These are phyloP conservation scores for Salix viminalis DNA, from an alignment of 345 rosid genomes.

Conservation along the genomic window DNA sequence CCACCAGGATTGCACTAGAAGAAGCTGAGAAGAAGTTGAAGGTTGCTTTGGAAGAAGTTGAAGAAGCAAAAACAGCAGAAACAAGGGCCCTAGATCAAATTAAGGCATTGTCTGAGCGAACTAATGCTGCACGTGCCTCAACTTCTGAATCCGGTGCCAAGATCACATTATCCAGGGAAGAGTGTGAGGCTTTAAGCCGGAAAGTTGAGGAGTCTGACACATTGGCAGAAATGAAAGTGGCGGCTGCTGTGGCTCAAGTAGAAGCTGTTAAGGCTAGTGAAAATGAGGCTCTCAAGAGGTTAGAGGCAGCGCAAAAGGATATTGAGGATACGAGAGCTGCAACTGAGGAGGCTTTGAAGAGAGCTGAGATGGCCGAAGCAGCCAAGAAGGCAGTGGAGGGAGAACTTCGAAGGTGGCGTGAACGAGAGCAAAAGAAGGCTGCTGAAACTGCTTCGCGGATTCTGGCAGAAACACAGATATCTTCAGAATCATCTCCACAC, in stretches of 20 bases:
- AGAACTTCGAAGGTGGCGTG: slow-evolving; percentile 86
- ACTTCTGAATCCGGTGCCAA: slow-evolving; percentile 74
- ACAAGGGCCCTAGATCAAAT: slow-evolving; percentile 63
- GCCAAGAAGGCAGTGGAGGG: slow-evolving; percentile 92
- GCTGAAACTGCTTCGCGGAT: slow-evolving; percentile 73
- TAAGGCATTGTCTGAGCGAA: slow-evolving; percentile 60
- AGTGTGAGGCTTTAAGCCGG: slow-evolving; percentile 63
- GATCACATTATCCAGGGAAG: slow-evolving; percentile 76
- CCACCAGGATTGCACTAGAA: slow-evolving; percentile 48
- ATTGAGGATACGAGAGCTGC: slow-evolving; percentile 68
- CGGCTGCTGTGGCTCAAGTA: slow-evolving; percentile 91
- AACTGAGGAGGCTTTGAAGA: slow-evolving; percentile 64
- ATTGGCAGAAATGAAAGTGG: slow-evolving; percentile 88
- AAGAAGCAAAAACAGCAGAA: slow-evolving; percentile 80
- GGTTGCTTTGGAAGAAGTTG: slow-evolving; percentile 77
- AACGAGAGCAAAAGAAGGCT: slow-evolving; percentile 84
- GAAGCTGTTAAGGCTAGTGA: slow-evolving; percentile 95
- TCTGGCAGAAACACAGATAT: slow-evolving; percentile 61
- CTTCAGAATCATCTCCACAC: slow-evolving; percentile 59
- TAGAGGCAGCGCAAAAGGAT: slow-evolving; percentile 66
- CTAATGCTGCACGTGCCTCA: slow-evolving; percentile 69
- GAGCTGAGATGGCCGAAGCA: slow-evolving; percentile 93
- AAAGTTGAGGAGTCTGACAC: slow-evolving; percentile 71
- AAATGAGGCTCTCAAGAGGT: slow-evolving; percentile 71
- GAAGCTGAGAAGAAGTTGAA: slow-evolving; percentile 68